These are phyloP conservation scores for Trypanosoma rangeli DNA, from an alignment of 208 protist species.

Conservation along the genomic window DNA sequence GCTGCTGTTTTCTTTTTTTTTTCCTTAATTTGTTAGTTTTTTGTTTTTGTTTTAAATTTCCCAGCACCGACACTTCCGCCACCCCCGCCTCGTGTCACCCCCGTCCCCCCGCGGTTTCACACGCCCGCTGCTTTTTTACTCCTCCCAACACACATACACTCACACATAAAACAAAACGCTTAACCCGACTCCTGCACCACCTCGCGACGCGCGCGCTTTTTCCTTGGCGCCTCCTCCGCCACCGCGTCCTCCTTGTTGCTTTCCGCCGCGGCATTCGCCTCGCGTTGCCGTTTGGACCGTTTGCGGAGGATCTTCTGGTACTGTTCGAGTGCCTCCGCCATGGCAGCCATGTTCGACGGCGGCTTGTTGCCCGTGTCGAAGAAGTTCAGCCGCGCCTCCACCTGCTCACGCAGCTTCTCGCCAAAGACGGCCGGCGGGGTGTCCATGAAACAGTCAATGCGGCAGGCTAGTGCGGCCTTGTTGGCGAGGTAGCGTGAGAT, in stretches of 20 bases:
- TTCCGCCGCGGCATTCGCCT: conserved; percentile 4
- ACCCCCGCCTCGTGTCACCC: too few species aligned
- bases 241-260: conserved; percentile 35
- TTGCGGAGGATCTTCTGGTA: conserved; percentile 82
- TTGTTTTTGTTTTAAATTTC: conserved; percentile 16
- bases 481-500: conserved; percentile 99
- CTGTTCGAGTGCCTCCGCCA: conserved; percentile 94
- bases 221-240: conserved; percentile 37
- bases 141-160: not conserved
- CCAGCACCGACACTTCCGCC: too few species aligned
- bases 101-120: too few species aligned
- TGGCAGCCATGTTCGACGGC: conserved; percentile 95
- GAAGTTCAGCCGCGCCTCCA: conserved; percentile 98
- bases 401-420: conserved; percentile 96
- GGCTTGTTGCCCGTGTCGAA: conserved; percentile 97
- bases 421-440: conserved; percentile 92
- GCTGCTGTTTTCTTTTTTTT: conserved; percentile 24
- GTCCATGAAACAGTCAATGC: conserved; percentile 97
- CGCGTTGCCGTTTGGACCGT: conserved; percentile 46
- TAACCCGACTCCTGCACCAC: conserved; percentile 66
- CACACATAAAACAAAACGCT: conserved; percentile 12
- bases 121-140: too few species aligned
- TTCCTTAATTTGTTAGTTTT: conserved; percentile 7
- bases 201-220: conserved; percentile 64
- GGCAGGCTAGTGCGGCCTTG: conserved; percentile 97